phyloP scores from a whole-genome alignment of 768 basidiomycete genomes.

The Nidularia pulvinata region DNA sequence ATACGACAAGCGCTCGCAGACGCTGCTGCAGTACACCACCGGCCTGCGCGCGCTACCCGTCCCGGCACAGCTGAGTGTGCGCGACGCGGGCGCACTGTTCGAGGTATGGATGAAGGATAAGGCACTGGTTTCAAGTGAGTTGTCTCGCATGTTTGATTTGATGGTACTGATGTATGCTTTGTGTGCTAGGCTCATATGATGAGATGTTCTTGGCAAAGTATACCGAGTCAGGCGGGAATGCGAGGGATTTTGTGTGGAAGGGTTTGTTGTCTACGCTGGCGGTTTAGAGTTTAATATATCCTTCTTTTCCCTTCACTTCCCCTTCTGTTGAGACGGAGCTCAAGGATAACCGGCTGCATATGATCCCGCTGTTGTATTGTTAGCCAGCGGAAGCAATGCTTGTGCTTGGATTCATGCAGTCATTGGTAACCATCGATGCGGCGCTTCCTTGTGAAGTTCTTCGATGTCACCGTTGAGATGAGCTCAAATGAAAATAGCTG shows the following conservation, averaged over 20 bases:
- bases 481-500: too few species aligned
- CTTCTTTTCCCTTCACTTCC: too few species aligned
- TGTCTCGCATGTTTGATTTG: background rate
- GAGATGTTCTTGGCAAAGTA: slow-evolving; percentile 81
- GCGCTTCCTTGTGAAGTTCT: too few species aligned
- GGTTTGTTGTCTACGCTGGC: slow-evolving; percentile 29
- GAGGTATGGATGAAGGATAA: slow-evolving; percentile 73
- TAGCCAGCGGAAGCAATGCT: too few species aligned
- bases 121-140: slow-evolving; percentile 51
- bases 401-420: too few species aligned
- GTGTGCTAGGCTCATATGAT: slow-evolving; percentile 41
- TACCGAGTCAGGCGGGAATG: slow-evolving; percentile 75
- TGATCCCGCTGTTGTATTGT: too few species aligned
- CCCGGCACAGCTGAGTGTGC: slow-evolving; percentile 56
- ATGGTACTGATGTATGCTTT: slow-evolving; percentile 1
- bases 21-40: slow-evolving; percentile 49
- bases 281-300: too few species aligned
- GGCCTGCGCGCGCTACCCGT: slow-evolving; percentile 39
- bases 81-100: slow-evolving; percentile 76
- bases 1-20: slow-evolving; percentile 53
- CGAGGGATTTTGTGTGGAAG: slow-evolving; percentile 76
- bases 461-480: too few species aligned
- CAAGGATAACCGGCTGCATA: too few species aligned
- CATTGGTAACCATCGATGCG: too few species aligned
- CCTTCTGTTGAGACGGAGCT: too few species aligned